Conservation (phyloP, 129 eudicot genomes). For the Pulicaria dysenterica region DNA sequence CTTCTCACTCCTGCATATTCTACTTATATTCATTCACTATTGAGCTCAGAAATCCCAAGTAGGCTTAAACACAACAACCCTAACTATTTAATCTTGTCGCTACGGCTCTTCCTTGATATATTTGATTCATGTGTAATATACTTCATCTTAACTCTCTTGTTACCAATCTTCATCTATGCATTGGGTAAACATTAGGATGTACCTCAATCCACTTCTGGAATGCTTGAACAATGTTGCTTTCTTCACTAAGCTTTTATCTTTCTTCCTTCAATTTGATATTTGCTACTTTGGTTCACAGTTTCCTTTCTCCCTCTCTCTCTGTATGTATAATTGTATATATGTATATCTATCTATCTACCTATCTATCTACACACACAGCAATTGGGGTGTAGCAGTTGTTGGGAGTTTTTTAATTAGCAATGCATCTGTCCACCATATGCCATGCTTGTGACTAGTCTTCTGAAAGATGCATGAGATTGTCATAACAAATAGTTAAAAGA, state of each 20-base stretch:
- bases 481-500: no score
- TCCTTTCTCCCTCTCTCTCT: neutral
- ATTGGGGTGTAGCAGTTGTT: no score
- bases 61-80: no score
- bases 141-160: neutral
- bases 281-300: constrained; percentile 10
- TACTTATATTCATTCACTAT: no score
- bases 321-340: neutral
- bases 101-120: neutral
- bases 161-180: neutral
- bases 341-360: no score
- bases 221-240: neutral
- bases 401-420: no score
- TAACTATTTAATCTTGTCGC: neutral
- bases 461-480: no score
- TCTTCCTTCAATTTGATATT: neutral
- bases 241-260: neutral
- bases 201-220: neutral
- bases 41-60: no score
- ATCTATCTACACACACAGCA: no score
- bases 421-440: no score
- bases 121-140: neutral
- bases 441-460: no score
- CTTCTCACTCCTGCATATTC: no score
- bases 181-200: neutral